A percentile compares a stretch with the other conserved stretches of the same genome.
Conservation (phyloP, 192 early-diverging fungal genomes). For the Gaertneriomyces sp. region DNA sequence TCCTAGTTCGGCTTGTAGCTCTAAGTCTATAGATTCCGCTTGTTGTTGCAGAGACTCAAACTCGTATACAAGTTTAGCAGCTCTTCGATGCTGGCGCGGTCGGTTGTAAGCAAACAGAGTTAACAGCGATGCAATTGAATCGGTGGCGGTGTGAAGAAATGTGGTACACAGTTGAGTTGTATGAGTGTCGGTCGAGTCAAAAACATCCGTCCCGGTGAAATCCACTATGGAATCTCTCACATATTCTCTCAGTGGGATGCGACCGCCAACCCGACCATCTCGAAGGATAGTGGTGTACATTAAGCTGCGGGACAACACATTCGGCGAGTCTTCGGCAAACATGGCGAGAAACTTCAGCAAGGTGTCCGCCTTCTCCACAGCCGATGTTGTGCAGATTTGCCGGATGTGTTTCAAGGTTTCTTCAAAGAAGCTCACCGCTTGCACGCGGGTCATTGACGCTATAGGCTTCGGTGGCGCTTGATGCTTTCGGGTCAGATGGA, state of each 20-base stretch:
- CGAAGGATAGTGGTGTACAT: constrained; percentile 15
- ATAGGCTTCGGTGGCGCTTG: constrained; percentile 64
- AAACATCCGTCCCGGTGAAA: neutral
- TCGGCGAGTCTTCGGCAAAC: constrained; percentile 33
- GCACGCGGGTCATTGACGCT: constrained; percentile 38
- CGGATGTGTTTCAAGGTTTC: constrained; percentile 11
- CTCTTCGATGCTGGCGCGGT: constrained; percentile 54
- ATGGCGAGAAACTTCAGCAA: neutral
- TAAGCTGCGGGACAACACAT: constrained; percentile 35
- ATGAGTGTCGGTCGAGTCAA: neutral
- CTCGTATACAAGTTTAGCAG: constrained; percentile 52
- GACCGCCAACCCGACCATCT: constrained; percentile 19
- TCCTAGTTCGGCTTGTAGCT: constrained; percentile 3
- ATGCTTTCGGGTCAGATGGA: constrained; percentile 58
- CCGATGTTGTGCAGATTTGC: constrained; percentile 5
- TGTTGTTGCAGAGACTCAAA: constrained; percentile 61
- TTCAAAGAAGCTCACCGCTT: constrained; percentile 29
- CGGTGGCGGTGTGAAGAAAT: neutral
- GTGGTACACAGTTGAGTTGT: no score
- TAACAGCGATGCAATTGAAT: constrained; percentile 52
- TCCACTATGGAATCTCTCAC: neutral
- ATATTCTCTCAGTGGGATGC: neutral
- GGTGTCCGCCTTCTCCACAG: neutral
- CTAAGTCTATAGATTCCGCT: constrained; percentile 29
- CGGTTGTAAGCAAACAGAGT: constrained; percentile 60